phyloP scores from a whole-genome alignment of 441 rosid species.

The Brassica hybrid region DNA sequence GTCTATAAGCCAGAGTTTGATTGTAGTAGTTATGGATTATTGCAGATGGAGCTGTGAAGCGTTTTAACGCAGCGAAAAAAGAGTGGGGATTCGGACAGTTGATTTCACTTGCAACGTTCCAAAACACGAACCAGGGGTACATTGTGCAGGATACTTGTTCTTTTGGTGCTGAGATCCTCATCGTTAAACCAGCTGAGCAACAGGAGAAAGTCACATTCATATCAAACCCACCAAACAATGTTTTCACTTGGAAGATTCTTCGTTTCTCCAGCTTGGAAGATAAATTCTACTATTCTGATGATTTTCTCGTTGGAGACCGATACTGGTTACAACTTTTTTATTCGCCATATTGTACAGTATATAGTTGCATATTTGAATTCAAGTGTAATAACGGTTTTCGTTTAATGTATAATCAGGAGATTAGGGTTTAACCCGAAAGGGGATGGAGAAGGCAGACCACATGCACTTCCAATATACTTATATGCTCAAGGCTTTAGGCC shows the following conservation, averaged over 20 bases:
- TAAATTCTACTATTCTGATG: background rate
- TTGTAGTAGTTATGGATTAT: background rate
- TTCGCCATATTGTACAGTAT: background rate
- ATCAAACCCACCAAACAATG: background rate
- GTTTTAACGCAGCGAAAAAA: background rate
- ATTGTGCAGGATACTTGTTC: conserved; percentile 2
- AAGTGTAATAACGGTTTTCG: background rate
- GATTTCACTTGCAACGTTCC: background rate
- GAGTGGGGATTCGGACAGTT: background rate
- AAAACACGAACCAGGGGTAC: background rate
- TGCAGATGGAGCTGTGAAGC: conserved; percentile 2
- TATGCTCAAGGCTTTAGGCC: background rate
- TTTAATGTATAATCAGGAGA: background rate
- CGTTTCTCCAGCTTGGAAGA: background rate
- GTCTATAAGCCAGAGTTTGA: background rate
- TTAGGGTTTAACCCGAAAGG: conserved; percentile 5
- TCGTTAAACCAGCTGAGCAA: background rate
- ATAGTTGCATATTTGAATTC: background rate
- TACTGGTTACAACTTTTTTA: background rate
- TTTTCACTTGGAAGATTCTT: background rate
- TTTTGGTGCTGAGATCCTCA: conserved; percentile 6
- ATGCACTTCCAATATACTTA: conserved; percentile 1
- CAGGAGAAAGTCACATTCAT: conserved; percentile 4
- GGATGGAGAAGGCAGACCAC: background rate
- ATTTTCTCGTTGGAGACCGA: conserved; percentile 1